Percentiles rank a stretch among this genome's conserved stretches.
Conservation (phyloP, 306 rosid species). For the Delonix regia region DNA sequence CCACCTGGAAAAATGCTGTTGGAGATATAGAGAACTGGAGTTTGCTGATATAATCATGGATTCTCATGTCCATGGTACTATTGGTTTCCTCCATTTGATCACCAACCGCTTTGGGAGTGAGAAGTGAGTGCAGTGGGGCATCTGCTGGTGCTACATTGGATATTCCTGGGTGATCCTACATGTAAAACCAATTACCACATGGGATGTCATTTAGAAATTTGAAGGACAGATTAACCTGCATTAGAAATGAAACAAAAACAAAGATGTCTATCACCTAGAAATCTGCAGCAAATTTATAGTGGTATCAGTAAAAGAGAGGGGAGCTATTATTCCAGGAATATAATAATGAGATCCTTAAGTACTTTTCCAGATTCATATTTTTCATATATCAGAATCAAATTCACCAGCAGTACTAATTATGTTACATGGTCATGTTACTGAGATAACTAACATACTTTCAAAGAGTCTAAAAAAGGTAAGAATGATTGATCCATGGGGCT, state of each 20-base stretch:
- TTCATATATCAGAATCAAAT: slow-evolving; percentile 26
- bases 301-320: background rate
- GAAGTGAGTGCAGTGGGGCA: slow-evolving; percentile 66
- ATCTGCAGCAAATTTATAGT: background rate
- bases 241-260: slow-evolving; percentile 21
- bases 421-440: background rate
- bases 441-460: background rate
- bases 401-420: slow-evolving; percentile 1
- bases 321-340: background rate
- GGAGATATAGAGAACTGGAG: slow-evolving; percentile 91
- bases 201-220: slow-evolving; percentile 13
- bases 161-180: slow-evolving; percentile 91
- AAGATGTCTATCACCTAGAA: slow-evolving; percentile 2
- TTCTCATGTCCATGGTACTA: slow-evolving; percentile 58
- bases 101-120: slow-evolving; percentile 42
- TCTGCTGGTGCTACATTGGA: slow-evolving; percentile 91
- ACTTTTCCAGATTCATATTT: slow-evolving; percentile 5
- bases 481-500: background rate
- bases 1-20: slow-evolving; percentile 94
- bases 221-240: slow-evolving; percentile 24
- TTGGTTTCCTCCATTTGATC: slow-evolving; percentile 42
- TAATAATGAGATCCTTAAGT: background rate
- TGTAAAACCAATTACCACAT: slow-evolving; percentile 29
- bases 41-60: slow-evolving; percentile 80
- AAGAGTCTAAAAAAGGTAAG: background rate